Evolutionary conservation across 179 eudicot species (phyloP).

Genomic region (Silene coronaria): DNA sequence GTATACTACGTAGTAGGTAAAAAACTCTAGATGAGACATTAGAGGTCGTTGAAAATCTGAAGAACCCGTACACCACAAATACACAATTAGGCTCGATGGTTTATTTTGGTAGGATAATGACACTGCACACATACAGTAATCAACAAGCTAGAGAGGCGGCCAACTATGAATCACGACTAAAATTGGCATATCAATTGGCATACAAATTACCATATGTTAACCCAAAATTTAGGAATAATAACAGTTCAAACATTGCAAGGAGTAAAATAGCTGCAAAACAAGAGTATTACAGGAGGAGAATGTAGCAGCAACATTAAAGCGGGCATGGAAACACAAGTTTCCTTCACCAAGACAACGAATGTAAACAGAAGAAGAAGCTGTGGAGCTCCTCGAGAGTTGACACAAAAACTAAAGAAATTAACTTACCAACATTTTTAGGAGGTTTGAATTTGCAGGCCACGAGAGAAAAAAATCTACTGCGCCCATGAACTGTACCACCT

Average conservation of each 20-base stretch:
- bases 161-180: neutral
- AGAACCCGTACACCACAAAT: neutral
- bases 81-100: neutral
- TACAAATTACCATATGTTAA: neutral
- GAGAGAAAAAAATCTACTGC: slow-evolving; percentile 38
- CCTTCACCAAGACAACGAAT: neutral
- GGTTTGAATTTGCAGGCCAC: slow-evolving; percentile 39
- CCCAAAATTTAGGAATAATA: neutral
- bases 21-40: neutral
- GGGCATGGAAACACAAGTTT: neutral
- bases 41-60: neutral
- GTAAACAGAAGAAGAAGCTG: neutral
- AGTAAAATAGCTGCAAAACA: neutral
- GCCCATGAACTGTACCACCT: slow-evolving; percentile 31
- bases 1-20: neutral
- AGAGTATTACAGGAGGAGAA: neutral
- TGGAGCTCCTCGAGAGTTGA: slow-evolving; percentile 5
- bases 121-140: neutral
- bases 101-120: neutral
- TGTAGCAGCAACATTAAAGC: neutral
- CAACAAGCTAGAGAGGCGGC: neutral
- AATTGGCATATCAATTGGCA: neutral
- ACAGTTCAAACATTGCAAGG: neutral
- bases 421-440: slow-evolving; percentile 44
- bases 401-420: slow-evolving; percentile 1